These are phyloP conservation scores for Trichocladium uniseriatum DNA, from an alignment of 495 filamentous ascomycete species.

Conservation along the genomic window DNA sequence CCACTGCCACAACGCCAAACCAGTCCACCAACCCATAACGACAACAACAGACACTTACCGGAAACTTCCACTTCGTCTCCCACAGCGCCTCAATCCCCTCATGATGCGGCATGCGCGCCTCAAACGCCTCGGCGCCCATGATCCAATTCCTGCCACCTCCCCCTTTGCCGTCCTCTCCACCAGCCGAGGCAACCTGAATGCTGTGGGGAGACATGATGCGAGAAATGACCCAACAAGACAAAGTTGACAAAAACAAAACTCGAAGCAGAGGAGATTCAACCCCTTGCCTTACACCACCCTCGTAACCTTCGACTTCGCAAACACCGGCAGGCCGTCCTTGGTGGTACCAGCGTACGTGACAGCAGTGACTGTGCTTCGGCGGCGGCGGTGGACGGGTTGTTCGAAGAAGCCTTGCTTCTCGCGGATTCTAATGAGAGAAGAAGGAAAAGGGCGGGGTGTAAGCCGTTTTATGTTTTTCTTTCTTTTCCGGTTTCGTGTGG, in stretches of 20 bases:
- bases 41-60: conserved; percentile 31
- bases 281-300: conserved; percentile 14
- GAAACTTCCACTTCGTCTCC: conserved; percentile 73
- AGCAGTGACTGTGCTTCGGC: conserved; percentile 20
- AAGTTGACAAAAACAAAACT: too few species aligned
- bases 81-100: conserved; percentile 64
- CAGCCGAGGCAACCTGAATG: background rate
- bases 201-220: conserved; percentile 22
- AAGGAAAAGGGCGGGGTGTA: too few species aligned
- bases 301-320: conserved; percentile 26
- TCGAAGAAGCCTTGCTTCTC: conserved; percentile 9
- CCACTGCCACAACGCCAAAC: background rate
- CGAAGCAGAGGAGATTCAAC: background rate
- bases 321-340: conserved; percentile 22
- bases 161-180: background rate
- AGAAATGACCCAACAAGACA: too few species aligned
- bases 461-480: too few species aligned
- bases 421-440: conserved; percentile 13
- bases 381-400: conserved; percentile 11
- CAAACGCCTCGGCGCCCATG: conserved; percentile 35
- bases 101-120: conserved; percentile 49
- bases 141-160: conserved; percentile 17
- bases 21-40: background rate
- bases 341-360: conserved; percentile 14
- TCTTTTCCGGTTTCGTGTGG: too few species aligned